Percentiles rank a stretch among this genome's conserved stretches.
Conservation (phyloP, 75 land plant species). For the Larix kaempferi region DNA sequence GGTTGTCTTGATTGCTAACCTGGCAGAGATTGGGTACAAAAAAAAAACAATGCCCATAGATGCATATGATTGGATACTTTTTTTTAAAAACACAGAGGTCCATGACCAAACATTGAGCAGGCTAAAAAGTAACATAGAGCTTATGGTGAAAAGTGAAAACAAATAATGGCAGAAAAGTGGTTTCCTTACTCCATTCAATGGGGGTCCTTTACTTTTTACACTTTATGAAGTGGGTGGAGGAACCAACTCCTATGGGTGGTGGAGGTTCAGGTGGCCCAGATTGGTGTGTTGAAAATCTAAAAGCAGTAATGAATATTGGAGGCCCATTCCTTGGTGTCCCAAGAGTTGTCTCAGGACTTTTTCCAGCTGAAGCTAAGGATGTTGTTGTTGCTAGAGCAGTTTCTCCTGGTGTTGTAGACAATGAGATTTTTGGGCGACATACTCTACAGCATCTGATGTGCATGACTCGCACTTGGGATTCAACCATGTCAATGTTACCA, state of each 20-base stretch:
- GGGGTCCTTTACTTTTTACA: slow-evolving; percentile 80
- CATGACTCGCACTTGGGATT: slow-evolving; percentile 97
- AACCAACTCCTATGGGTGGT: slow-evolving; percentile 77
- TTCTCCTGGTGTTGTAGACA: slow-evolving; percentile 83
- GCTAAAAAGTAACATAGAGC: slow-evolving; percentile 72
- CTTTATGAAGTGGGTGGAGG: slow-evolving; percentile 87
- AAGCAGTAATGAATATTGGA: slow-evolving; percentile 75
- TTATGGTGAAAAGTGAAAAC: slow-evolving; percentile 42
- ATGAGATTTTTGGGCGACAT: slow-evolving; percentile 73
- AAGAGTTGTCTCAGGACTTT: slow-evolving; percentile 61
- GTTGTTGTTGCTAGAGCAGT: slow-evolving; percentile 79
- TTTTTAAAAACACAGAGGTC: slow-evolving; percentile 86
- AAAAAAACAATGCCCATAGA: slow-evolving; percentile 75
- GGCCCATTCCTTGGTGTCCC: slow-evolving; percentile 81
- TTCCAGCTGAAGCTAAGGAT: slow-evolving; percentile 85
- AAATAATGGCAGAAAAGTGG: slow-evolving; percentile 61
- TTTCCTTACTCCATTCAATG: slow-evolving; percentile 85
- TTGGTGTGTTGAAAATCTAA: slow-evolving; percentile 79
- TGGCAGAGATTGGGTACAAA: slow-evolving; percentile 74
- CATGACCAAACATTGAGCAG: slow-evolving; percentile 71
- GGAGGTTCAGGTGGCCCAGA: slow-evolving; percentile 83
- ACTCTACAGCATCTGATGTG: slow-evolving; percentile 83
- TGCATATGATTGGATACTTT: slow-evolving; percentile 77
- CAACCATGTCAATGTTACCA: slow-evolving; percentile 98
- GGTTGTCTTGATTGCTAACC: slow-evolving; percentile 77